phyloP scores from a whole-genome alignment of 1,284 basidiomycete genomes.

The Ceratobasidium sp. region DNA sequence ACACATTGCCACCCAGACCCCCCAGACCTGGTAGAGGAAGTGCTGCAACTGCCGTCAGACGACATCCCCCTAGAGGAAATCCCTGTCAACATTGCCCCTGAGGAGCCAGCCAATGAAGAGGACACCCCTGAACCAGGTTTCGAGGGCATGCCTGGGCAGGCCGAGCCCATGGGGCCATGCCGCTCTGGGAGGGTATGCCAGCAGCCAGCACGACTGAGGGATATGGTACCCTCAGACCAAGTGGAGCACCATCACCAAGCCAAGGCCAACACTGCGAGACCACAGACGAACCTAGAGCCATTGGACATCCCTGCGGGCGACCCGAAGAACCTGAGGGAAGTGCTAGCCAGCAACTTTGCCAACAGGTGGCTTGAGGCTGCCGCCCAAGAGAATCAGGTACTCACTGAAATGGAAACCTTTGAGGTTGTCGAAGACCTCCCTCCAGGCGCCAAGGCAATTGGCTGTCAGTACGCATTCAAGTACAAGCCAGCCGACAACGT shows the following conservation, averaged over 20 bases:
- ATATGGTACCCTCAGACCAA: not conserved
- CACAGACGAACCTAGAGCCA: not conserved
- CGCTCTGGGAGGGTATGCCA: not conserved
- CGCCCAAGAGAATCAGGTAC: not conserved
- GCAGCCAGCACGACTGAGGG: not conserved
- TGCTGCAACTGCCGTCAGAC: not conserved
- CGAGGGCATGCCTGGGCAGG: not conserved
- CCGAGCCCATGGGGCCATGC: not conserved
- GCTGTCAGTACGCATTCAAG: not conserved
- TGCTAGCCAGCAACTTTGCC: not conserved
- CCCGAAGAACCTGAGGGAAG: not conserved
- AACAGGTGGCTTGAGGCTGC: not conserved
- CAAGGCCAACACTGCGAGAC: not conserved
- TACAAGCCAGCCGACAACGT: not conserved
- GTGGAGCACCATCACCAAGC: not conserved
- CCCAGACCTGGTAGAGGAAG: not conserved
- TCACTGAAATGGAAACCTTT: not conserved
- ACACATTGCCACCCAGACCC: not conserved
- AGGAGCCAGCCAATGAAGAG: not conserved
- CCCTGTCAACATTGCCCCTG: not conserved
- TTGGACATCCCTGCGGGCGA: not conserved
- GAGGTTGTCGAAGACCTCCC: not conserved
- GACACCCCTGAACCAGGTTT: not conserved
- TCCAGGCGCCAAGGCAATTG: not conserved
- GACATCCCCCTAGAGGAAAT: not conserved